phyloP scores from a whole-genome alignment of 163 green algal genomes.

The Chloromonas sp. region DNA sequence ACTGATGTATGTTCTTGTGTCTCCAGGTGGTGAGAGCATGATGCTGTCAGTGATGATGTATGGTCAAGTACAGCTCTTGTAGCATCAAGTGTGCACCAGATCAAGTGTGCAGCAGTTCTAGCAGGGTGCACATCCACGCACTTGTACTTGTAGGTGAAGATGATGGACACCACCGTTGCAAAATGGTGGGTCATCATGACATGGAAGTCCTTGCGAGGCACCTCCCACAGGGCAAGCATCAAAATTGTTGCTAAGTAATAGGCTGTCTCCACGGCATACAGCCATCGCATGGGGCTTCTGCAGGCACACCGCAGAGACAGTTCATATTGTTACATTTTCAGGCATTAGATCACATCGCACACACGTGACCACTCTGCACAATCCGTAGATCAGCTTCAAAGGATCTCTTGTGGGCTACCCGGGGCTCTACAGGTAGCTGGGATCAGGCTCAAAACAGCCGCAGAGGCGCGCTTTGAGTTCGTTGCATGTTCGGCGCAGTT shows the following conservation, averaged over 20 bases:
- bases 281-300: conserved; percentile 39
- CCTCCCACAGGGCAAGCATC: conserved; percentile 75
- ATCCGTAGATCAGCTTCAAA: background rate
- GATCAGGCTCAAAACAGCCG: background rate
- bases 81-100: too few relatives aligned
- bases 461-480: background rate
- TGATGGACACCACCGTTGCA: conserved; percentile 71
- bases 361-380: too few relatives aligned
- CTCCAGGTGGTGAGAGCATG: too few relatives aligned
- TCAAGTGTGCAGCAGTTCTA: too few relatives aligned
- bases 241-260: conserved; percentile 62
- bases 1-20: too few relatives aligned
- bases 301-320: background rate
- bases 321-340: background rate
- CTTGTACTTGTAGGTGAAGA: conserved; percentile 72
- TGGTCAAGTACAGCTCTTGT: too few relatives aligned
- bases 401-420: background rate
- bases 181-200: conserved; percentile 84
- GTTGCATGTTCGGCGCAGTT: background rate
- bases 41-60: too few relatives aligned
- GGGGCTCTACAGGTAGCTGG: background rate
- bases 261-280: conserved; percentile 65
- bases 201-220: conserved; percentile 73
- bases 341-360: background rate
- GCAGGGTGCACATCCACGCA: conserved; percentile 21